These are phyloP conservation scores for Amanita brunnescens DNA, from an alignment of 768 basidiomycete genomes.

Conservation along the genomic window DNA sequence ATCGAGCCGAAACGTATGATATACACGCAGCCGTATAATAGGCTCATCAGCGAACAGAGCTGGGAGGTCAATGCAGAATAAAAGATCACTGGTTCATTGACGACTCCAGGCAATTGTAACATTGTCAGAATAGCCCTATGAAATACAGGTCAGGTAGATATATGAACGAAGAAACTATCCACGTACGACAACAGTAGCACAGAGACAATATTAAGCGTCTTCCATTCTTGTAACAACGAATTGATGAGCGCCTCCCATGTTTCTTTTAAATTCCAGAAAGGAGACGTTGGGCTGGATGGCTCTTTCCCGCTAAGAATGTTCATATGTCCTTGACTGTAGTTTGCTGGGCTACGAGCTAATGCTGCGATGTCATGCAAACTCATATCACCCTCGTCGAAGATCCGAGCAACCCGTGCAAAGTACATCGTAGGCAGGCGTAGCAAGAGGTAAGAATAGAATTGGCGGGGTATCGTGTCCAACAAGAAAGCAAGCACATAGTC, in stretches of 20 bases:
- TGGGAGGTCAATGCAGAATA: conserved; percentile 50
- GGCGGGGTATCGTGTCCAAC: conserved; percentile 20
- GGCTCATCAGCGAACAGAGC: conserved; percentile 50
- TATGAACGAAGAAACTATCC: background rate
- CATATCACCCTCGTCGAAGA: conserved; percentile 59
- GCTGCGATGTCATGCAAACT: conserved; percentile 44
- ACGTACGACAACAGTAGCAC: conserved; percentile 24
- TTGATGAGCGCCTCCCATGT: conserved; percentile 24
- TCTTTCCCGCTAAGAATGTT: background rate
- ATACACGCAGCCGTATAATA: conserved; percentile 57
- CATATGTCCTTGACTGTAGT: background rate
- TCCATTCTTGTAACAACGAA: conserved; percentile 25
- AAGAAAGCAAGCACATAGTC: conserved; percentile 15
- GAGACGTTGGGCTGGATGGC: conserved; percentile 7
- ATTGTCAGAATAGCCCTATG: conserved; percentile 26
- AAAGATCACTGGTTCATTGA: conserved; percentile 44
- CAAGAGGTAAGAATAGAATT: conserved; percentile 29
- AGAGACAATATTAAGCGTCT: conserved; percentile 27
- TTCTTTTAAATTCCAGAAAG: conserved; percentile 15
- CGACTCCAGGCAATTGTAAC: conserved; percentile 30
- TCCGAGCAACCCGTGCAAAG: conserved; percentile 52
- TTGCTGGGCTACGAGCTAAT: conserved; percentile 19
- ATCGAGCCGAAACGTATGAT: conserved; percentile 58
- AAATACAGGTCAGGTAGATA: background rate
- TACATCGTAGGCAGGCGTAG: conserved; percentile 57